These are phyloP conservation scores for Orbilia javanica DNA, from an alignment of 2,329 filamentous ascomycete genomes.

Conservation along the genomic window DNA sequence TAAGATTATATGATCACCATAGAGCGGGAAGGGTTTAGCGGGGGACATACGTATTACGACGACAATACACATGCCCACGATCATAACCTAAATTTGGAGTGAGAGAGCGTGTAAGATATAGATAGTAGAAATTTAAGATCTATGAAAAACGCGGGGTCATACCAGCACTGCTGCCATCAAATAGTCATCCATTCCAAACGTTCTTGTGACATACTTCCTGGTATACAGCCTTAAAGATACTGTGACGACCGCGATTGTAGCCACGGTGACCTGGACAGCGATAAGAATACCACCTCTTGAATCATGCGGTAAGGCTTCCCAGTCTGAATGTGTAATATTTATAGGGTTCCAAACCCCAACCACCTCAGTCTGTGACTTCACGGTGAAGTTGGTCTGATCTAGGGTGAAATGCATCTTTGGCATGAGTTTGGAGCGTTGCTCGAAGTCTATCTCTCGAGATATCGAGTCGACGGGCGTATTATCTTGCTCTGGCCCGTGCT, in stretches of 20 bases:
- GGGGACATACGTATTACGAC: slow-evolving; percentile 24
- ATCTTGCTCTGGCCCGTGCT: neutral
- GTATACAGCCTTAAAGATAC: slow-evolving; percentile 59
- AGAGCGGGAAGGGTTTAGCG: neutral
- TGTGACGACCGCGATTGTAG: slow-evolving; percentile 37
- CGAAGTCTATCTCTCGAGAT: neutral
- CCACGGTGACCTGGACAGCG: slow-evolving; percentile 25
- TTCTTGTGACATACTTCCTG: slow-evolving; percentile 54
- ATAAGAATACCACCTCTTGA: slow-evolving; percentile 21
- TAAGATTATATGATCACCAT: too few species aligned
- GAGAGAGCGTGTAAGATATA: neutral
- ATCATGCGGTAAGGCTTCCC: slow-evolving; percentile 39
- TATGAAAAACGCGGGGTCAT: slow-evolving; percentile 3
- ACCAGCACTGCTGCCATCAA: slow-evolving; percentile 60
- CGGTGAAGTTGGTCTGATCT: too few species aligned
- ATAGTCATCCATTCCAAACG: slow-evolving; percentile 62
- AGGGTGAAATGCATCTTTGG: neutral
- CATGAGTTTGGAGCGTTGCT: too few species aligned
- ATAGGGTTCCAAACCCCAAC: slow-evolving; percentile 25
- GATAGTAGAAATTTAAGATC: neutral
- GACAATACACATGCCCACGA: neutral
- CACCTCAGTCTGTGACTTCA: neutral
- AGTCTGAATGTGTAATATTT: slow-evolving; percentile 23
- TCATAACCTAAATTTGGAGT: slow-evolving; percentile 10
- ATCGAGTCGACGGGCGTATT: neutral